These are phyloP conservation scores for Calonectria pseudoreteaudii DNA, from an alignment of 2,329 filamentous ascomycete species.

Conservation along the genomic window DNA sequence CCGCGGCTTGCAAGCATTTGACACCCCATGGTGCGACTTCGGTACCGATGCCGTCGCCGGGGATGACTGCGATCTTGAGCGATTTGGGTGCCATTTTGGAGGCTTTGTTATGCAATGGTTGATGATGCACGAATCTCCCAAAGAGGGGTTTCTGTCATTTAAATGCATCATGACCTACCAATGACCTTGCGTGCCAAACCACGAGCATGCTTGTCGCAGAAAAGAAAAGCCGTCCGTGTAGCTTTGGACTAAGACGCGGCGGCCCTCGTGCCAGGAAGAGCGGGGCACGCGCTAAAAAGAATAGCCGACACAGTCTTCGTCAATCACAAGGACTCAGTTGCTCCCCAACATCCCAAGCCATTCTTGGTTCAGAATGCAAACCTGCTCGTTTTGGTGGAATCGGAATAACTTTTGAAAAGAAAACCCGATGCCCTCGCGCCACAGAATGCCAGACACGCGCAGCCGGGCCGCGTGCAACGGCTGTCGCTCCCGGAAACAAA, in stretches of 20 bases:
- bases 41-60: slow-evolving; percentile 76
- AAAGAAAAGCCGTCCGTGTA: not conserved
- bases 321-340: not conserved
- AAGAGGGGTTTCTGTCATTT: not conserved
- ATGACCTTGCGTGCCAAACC: not conserved
- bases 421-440: not conserved
- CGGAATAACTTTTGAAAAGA: not conserved
- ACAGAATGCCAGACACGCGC: slow-evolving; percentile 14
- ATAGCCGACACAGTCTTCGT: not conserved
- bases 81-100: slow-evolving; percentile 49
- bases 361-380: not conserved
- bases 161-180: not conserved
- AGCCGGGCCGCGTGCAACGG: slow-evolving; percentile 35
- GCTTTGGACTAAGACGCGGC: not conserved
- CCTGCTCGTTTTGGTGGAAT: not conserved
- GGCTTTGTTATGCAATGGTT: not conserved
- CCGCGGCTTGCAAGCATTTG: slow-evolving; percentile 66
- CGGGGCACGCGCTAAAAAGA: slow-evolving; percentile 1
- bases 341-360: not conserved
- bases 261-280: not conserved
- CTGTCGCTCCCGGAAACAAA: slow-evolving; percentile 37
- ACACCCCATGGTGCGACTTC: slow-evolving; percentile 76
- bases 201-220: not conserved
- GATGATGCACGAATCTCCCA: not conserved
- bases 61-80: slow-evolving; percentile 69